These are phyloP conservation scores for Tolypocladium paradoxum DNA, from an alignment of 2,329 filamentous ascomycete genomes.

Conservation along the genomic window DNA sequence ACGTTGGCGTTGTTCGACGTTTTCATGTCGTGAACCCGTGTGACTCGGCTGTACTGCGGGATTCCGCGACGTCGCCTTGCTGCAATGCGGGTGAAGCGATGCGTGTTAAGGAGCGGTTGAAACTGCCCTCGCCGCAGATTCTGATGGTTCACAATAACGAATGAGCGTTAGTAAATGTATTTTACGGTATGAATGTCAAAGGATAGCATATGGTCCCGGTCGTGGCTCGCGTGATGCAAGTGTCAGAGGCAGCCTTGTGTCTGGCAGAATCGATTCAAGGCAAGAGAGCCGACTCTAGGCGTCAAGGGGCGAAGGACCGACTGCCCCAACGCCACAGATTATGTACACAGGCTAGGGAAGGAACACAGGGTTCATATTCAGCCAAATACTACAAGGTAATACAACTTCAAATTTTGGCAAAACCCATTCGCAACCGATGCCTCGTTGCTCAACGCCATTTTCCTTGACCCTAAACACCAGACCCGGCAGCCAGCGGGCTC, in stretches of 20 bases:
- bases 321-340: not conserved
- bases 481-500: not conserved
- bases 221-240: not conserved
- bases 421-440: not conserved
- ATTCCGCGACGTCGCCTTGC: too few relatives aligned
- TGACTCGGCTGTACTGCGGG: not conserved
- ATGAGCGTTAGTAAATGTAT: not conserved
- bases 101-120: too few relatives aligned
- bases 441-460: not conserved
- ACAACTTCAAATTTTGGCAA: not conserved
- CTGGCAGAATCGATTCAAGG: not conserved
- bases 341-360: not conserved
- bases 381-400: not conserved
- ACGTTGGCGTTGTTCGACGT: not conserved
- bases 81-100: too few relatives aligned
- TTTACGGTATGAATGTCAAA: not conserved
- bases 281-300: not conserved
- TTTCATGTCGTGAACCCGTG: not conserved
- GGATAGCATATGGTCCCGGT: not conserved
- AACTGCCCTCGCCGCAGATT: not conserved
- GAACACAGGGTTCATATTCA: not conserved
- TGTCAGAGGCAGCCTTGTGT: not conserved
- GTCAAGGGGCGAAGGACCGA: not conserved
- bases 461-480: not conserved
- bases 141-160: not conserved